Evolutionary conservation across 2,329 filamentous ascomycete genomes (phyloP), one percentile per base, ranked within the genome.

Genomic region (Boeremia lycopersici): DNA sequence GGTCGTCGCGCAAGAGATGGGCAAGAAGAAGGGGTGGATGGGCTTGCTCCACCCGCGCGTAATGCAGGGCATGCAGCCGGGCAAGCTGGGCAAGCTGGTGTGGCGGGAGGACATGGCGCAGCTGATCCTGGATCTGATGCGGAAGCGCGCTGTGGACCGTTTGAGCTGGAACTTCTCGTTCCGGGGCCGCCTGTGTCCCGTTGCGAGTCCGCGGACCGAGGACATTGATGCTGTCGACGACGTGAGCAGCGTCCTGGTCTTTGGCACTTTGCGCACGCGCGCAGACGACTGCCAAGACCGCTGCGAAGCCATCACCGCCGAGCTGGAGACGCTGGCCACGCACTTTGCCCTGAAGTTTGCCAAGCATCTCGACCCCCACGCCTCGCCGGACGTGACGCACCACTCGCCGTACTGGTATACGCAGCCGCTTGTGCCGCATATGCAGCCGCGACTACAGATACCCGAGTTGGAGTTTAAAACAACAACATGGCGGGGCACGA

Each of bases 101-200:
- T 83, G 80, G 79, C 72, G 78, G 12, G 65, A 77, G 44, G 79
- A 83, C 61, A 81, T 82, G 76, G 65, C 78, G 3, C 68, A 73
- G 3, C 73, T 80, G 40, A 62, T 81, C 3, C 59, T 78, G 0
- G 60, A 58, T 6, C 56, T 74, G 40, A 68, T 81, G 66, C 72
- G 73, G 17, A 70, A 65, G 39, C 67, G 74, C 9, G 67, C 74
- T 0, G 41, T 72, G 7, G 73, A 70, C 46, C 68, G 70, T n/a
- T 57, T 83, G 39, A 68, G 70, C 34, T 74, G 68, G 54, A 68
- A 60, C 43, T 70, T 73, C 39, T 58, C 58, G 12, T 62, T 64
- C 29, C 48, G 43, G 4, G 68, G 69, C 6, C 66, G 60, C 13
- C 42, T 74, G 46, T 52, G 60, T 0, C 57, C 63, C 0, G 67